phyloP scores from a whole-genome alignment of 139 green algal species.

The Pedinophyceae sp. region DNA sequence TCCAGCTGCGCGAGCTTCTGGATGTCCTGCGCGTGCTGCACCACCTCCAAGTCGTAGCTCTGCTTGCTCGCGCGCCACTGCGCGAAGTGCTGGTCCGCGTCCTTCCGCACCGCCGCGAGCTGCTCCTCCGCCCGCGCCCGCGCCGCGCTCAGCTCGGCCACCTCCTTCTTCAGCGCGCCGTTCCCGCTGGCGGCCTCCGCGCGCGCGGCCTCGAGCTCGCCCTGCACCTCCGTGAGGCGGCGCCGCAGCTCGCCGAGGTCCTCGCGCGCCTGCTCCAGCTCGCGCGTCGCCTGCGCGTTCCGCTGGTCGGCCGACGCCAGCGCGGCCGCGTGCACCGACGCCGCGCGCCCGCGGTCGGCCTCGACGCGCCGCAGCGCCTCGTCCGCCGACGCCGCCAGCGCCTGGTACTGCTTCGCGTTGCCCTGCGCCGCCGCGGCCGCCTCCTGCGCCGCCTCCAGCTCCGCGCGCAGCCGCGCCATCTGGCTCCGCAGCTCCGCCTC shows the following conservation, averaged over 20 bases:
- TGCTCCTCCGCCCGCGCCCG: background rate
- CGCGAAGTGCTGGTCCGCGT: slow-evolving; percentile 1
- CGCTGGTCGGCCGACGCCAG: background rate
- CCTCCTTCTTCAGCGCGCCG: slow-evolving; percentile 1
- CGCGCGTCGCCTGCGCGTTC: background rate
- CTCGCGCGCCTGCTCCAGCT: slow-evolving; percentile 2
- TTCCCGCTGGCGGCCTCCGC: slow-evolving; percentile 1
- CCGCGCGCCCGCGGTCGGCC: background rate
- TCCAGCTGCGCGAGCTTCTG: slow-evolving; percentile 1
- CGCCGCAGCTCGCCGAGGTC: background rate
- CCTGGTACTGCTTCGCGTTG: slow-evolving; percentile 6
- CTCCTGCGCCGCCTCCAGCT: slow-evolving; percentile 1
- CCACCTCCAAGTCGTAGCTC: slow-evolving; percentile 5
- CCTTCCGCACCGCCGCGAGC: background rate
- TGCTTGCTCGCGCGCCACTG: slow-evolving; percentile 3
- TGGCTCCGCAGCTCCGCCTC: slow-evolving; percentile 1
- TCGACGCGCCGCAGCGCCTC: background rate
- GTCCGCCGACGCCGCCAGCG: slow-evolving; percentile 2
- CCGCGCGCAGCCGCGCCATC: background rate
- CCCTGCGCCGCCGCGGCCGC: slow-evolving; percentile 3
- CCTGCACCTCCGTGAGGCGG: no score
- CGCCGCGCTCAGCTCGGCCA: background rate
- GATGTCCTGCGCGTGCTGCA: slow-evolving; percentile 5
- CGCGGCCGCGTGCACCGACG: background rate
- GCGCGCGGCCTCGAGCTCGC: no score